Evolutionary conservation across 352 stramenopile genomes (phyloP).

Genomic region (Phytopythium mirpurense): DNA sequence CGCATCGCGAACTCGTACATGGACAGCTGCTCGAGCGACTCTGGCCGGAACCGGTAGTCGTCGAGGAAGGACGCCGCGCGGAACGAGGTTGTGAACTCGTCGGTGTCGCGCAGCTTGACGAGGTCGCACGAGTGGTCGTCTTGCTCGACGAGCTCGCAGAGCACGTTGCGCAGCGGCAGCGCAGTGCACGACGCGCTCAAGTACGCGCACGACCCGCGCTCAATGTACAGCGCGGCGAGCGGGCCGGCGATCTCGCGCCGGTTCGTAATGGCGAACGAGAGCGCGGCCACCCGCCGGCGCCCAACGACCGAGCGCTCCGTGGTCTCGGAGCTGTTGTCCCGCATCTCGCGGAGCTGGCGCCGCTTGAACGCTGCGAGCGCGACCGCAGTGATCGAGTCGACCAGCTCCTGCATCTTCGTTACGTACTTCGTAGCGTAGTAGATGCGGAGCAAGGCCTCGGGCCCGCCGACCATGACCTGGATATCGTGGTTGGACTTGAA

Average conservation of each 20-base stretch:
- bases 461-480: neutral
- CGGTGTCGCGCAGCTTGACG: neutral
- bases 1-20: neutral
- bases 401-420: neutral
- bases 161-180: neutral
- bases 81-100: neutral
- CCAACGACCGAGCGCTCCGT: neutral
- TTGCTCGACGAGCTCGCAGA: neutral
- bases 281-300: neutral
- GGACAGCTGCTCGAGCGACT: neutral
- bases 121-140: neutral
- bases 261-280: neutral
- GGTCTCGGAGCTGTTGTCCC: neutral
- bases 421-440: neutral
- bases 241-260: neutral
- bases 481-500: neutral
- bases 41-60: neutral
- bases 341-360: neutral
- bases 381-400: neutral
- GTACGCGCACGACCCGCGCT: neutral
- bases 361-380: neutral
- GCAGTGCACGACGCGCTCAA: neutral
- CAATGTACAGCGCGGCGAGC: neutral
- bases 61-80: neutral
- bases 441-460: neutral